phyloP scores from a whole-genome alignment of 805 yeast species.

The Lipomyces mesembrius region DNA sequence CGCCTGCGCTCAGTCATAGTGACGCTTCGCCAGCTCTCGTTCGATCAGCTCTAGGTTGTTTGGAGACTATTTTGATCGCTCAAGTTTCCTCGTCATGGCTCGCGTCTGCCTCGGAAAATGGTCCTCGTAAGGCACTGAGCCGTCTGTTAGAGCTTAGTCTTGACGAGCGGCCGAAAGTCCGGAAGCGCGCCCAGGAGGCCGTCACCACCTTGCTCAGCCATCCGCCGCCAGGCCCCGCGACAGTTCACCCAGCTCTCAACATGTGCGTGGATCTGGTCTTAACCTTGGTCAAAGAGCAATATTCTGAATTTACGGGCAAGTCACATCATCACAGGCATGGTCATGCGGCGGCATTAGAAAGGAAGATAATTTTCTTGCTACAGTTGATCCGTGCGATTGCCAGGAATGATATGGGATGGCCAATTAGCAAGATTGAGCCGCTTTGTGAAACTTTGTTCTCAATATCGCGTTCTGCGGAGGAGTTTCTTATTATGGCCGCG shows the following conservation, averaged over 20 bases:
- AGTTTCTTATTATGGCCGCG: constrained; percentile 78
- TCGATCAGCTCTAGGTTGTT: constrained; percentile 81
- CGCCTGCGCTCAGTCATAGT: constrained; percentile 68
- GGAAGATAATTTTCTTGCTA: constrained; percentile 68
- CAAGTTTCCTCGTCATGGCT: constrained; percentile 87
- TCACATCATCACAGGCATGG: constrained; percentile 46
- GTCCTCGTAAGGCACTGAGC: constrained; percentile 76
- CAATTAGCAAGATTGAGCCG: constrained; percentile 65
- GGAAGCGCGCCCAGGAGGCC: constrained; percentile 93
- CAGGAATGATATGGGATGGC: constrained; percentile 82
- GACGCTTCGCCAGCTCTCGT: constrained; percentile 79
- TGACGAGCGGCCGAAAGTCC: constrained; percentile 87
- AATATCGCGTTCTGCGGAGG: constrained; percentile 81
- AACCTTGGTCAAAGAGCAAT: constrained; percentile 55
- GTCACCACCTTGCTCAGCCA: constrained; percentile 63
- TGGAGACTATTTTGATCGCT: constrained; percentile 76
- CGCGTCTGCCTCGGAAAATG: constrained; percentile 38
- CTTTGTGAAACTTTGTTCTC: constrained; percentile 78
- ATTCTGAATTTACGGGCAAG: constrained; percentile 46
- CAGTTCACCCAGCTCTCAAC: constrained; percentile 77
- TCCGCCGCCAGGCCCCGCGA: constrained; percentile 77
- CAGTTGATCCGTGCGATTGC: constrained; percentile 71
- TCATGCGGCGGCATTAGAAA: constrained; percentile 34
- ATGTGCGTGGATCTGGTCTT: constrained; percentile 72
- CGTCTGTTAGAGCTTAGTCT: constrained; percentile 78